Base-by-base conservation (phyloP, 2,329 filamentous ascomycete genomes). In the Emmonsiellopsis sp. region DNA sequence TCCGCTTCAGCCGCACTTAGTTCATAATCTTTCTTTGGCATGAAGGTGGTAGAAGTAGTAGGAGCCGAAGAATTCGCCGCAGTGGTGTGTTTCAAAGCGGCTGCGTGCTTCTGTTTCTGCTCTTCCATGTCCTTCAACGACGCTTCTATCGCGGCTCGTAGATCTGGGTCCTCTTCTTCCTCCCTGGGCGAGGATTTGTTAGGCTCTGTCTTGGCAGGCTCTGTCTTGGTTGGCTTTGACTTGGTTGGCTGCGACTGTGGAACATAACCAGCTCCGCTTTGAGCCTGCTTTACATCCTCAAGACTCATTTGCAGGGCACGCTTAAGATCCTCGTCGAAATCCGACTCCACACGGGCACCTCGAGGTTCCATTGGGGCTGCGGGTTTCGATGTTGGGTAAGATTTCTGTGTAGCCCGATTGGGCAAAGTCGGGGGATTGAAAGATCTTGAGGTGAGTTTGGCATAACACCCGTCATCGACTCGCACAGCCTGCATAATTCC, bases 51-150 rank as follows among this genome's bases (percentile, higher is more conserved):
- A 43, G 76, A 75, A n/a, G 78, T 67, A 9, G 77, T 70, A 2
- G 74, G 68, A 3, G 75, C 68, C 13, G 75, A 70, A 30, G 76
- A 73, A 1, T 77, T 73, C 38, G 75, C 78, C 0, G 80, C 79
- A 1, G 86, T 81, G 57, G 93, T 89, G 64, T 89, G 83, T 67
- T 93, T 94, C 62, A 97, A 79, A 1, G 83, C 84, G 5, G 86
- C 87, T 1, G 90, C 83, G 67, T 97, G 90, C 61, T 84, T 85
- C 72, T 92, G 86, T 76, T 98, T 97, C 68, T 98, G 92, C 69
- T 96, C 88, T 70, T 98, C 93, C 89, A 97, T 96, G 65, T 98
- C 93, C 26, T 88, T 87, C 55, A 98, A 69, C 5, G 93, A 97
- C 15, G 94, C 91, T 37, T 91, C 92, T 66, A 98, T 97, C 3